These are phyloP conservation scores for Ogataea saltuana DNA, from an alignment of 805 yeast genomes.

Conservation along the genomic window DNA sequence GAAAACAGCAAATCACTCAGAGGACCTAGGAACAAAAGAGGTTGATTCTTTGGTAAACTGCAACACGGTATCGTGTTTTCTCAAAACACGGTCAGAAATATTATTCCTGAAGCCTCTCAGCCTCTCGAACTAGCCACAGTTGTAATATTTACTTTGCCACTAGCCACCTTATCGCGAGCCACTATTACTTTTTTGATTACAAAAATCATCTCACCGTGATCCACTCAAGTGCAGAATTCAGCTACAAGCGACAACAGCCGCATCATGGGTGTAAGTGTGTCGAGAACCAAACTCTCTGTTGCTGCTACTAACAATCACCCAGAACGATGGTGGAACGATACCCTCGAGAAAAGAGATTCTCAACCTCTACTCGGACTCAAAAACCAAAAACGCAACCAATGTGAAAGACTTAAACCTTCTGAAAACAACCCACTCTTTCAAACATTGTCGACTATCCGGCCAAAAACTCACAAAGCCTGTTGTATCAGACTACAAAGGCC, in stretches of 20 bases:
- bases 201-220: too few relatives aligned
- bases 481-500: conserved; percentile 70
- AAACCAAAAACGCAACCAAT: conserved; percentile 13
- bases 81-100: neutral
- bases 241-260: too few relatives aligned
- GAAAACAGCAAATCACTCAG: too few relatives aligned
- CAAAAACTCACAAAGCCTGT: conserved; percentile 50
- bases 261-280: conserved; percentile 22
- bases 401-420: conserved; percentile 22
- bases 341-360: conserved; percentile 56
- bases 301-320: conserved; percentile 7
- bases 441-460: conserved; percentile 48
- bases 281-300: neutral
- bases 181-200: too few relatives aligned
- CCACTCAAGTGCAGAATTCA: too few relatives aligned
- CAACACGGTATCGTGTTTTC: conserved; percentile 5
- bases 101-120: neutral
- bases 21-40: too few relatives aligned
- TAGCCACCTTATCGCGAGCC: too few relatives aligned
- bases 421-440: conserved; percentile 39
- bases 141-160: too few relatives aligned
- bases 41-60: neutral
- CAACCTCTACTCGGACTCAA: conserved; percentile 23
- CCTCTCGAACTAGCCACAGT: neutral
- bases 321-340: conserved; percentile 76